Evolutionary conservation across 1,284 basidiomycete species (phyloP), one percentile per base, ranked within the genome.

Genomic region (Tetrapyrgos nigripes): DNA sequence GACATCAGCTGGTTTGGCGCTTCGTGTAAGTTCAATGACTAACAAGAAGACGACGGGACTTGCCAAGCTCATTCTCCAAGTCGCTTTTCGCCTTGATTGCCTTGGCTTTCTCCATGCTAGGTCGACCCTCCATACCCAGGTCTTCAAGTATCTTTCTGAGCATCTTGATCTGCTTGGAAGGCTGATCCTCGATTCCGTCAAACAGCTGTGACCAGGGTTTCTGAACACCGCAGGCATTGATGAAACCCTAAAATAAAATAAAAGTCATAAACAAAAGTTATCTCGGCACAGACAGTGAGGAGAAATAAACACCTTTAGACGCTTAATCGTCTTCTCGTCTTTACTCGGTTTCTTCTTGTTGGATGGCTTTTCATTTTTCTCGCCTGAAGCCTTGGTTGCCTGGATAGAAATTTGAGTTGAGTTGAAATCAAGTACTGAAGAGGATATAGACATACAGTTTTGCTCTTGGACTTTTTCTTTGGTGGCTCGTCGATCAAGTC

Each of bases 131-230:
- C 92, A 96, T 95, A 1, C 94, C 93, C 26, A 96, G 80, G 0
- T 86, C 87, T 3, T 75, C 66, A 6, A 96, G 78, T 9, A 93
- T 84, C 31, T 81, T 74, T 55, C 84, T 84, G 29, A 95, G 76
- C 47, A 84, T 85, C 46, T 77, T 73, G 44, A 93, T 88, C 67
- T 95, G 91, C 48, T 86, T 80, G 2, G 80, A 81, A 0, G 86
- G 79, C 4, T 77, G 80, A 26, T 85, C 81, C 23, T 50, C 27
- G 50, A 83, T 71, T 58, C 82, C 86, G 62, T 85, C 76, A 66
- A 95, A 90, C 63, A 93, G 86, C 69, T 87, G 92, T 17, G 80
- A 83, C 93, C 93, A 96, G 27, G 85, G 79, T 73, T 92, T 94
- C 55, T 92, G 85, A 4, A 92, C 81, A 4, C 93, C 93, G 64